phyloP scores from a whole-genome alignment of 495 filamentous ascomycete genomes.

The Aspergillus kassunensis region DNA sequence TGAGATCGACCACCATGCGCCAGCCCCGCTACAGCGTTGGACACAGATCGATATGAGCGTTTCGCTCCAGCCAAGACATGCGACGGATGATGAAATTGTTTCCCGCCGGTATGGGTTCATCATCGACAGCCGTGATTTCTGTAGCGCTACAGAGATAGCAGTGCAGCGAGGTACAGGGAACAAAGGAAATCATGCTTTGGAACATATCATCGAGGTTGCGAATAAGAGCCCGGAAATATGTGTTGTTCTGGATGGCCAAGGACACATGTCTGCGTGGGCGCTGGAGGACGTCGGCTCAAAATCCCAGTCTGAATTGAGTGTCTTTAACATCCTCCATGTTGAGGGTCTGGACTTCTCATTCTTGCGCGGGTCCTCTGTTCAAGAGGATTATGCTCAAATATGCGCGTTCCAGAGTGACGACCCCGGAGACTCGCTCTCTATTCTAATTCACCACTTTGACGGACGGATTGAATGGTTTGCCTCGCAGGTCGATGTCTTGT shows the following conservation, averaged over 20 bases:
- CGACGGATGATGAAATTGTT: slow-evolving; percentile 27
- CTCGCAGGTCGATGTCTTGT: slow-evolving; percentile 70
- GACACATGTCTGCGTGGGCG: slow-evolving; percentile 92
- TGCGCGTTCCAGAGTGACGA: slow-evolving; percentile 64
- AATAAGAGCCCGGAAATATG: slow-evolving; percentile 84
- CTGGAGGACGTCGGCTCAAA: slow-evolving; percentile 85
- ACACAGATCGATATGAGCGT: slow-evolving; percentile 72
- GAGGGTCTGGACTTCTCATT: slow-evolving; percentile 67
- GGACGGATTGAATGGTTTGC: slow-evolving; percentile 79
- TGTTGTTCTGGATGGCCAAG: slow-evolving; percentile 75
- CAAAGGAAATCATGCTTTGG: slow-evolving; percentile 63
- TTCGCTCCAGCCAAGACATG: slow-evolving; percentile 61
- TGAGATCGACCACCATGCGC: slow-evolving; percentile 65
- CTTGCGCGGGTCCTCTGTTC: slow-evolving; percentile 35
- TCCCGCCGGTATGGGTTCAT: slow-evolving; percentile 71
- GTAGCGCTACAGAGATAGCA: slow-evolving; percentile 68
- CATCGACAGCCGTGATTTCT: slow-evolving; percentile 79
- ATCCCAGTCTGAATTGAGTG: slow-evolving; percentile 58
- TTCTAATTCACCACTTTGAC: slow-evolving; percentile 86
- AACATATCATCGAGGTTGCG: slow-evolving; percentile 83
- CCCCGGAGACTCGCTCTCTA: slow-evolving; percentile 57
- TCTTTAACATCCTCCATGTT: slow-evolving; percentile 86
- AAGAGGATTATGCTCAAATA: slow-evolving; percentile 65
- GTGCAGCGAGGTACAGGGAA: slow-evolving; percentile 59
- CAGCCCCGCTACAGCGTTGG: slow-evolving; percentile 74